Evolutionary conservation across 495 filamentous ascomycete genomes (phyloP), one percentile per base, ranked within the genome.

Genomic region (Penicillium maclennaniae): DNA sequence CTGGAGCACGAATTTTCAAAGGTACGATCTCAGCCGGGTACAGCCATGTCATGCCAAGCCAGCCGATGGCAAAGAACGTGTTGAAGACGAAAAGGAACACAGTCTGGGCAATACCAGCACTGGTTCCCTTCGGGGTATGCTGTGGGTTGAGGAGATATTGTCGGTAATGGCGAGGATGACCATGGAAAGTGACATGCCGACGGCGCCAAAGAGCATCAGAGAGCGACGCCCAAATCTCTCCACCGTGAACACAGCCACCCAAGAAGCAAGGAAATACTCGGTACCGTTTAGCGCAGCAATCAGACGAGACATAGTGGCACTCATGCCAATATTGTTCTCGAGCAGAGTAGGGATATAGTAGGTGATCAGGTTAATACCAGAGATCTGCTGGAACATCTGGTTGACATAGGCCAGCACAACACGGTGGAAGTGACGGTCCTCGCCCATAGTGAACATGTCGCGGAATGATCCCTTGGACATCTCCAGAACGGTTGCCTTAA

Each of bases 311-410:
- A 81, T 67, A 52, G 78, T 78, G 36, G 76, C 71, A 41, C 67
- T 72, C 26, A 89, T 75, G 2, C 77, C 74, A 23, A 83, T 75
- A 42, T 81, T 75, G 31, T 75, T 64, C 42, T 82, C 64, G 55
- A 87, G 82, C 44, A 91, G 82, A 4, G 82, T 80, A 6, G 86
- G 75, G 1, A 84, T 79, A 51, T 91, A 91, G 61, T 89, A 88
- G 0, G 85, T 87, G 55, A 89, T 85, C 16, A 91, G 59, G 55
- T 90, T 90, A 59, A 91, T 89, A 20, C 88, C 88, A 0, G 77
- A 80, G 27, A 88, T 83, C 54, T 91, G 87, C 59, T 90, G 87
- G 70, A 89, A 89, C 74, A 87, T 80, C 55, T 90, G 87, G 66
- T 87, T 89, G 64, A 88, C 79, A 60, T 88, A 88, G 41, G 80